These are phyloP conservation scores for Dendrobium officinale DNA, from an alignment of 106 monocot genomes.

Conservation along the genomic window DNA sequence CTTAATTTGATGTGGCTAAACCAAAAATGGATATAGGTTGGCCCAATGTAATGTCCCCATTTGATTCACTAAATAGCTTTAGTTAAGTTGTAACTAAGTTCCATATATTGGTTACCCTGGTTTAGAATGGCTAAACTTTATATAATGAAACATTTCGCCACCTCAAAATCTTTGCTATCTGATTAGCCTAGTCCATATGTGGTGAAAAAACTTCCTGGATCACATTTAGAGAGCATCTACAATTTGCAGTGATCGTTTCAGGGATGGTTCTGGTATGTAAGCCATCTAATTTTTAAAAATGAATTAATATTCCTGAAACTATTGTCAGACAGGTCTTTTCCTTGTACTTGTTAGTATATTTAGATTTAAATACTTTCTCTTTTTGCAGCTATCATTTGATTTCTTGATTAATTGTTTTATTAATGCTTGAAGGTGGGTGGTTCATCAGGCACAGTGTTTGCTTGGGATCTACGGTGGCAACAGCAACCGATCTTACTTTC, in stretches of 20 bases:
- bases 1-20: background rate
- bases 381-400: background rate
- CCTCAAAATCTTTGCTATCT: background rate
- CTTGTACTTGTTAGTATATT: background rate
- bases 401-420: conserved; percentile 1
- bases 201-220: background rate
- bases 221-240: no score
- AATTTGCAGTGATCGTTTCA: no score
- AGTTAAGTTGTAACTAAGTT: background rate
- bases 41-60: background rate
- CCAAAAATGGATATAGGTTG: background rate
- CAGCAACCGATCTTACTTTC: conserved; percentile 76
- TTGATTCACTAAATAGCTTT: background rate
- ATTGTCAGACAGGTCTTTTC: background rate
- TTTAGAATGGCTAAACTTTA: background rate
- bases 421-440: conserved; percentile 67
- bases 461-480: conserved; percentile 88
- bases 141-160: no score
- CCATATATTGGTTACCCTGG: background rate
- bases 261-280: no score
- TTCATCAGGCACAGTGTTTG: conserved; percentile 81
- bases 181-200: background rate
- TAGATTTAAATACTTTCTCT: background rate
- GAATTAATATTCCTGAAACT: background rate
- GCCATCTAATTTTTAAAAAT: no score